Evolutionary conservation across 208 protist species (phyloP).

Genomic region (Herpetomonas tarakana): DNA sequence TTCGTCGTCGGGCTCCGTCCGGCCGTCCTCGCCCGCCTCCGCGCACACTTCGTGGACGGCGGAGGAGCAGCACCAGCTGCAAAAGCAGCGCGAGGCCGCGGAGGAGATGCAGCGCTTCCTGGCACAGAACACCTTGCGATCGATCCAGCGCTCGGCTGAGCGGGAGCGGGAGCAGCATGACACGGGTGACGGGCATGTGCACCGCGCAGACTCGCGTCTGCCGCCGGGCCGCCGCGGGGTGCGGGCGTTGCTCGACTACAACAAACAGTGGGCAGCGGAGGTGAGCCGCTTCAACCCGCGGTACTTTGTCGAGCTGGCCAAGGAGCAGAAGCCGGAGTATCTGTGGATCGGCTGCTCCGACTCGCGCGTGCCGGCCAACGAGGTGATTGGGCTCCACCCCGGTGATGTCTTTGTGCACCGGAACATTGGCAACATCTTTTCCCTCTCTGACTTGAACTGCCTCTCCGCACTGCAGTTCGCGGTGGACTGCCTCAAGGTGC

Average conservation of each 20-base stretch:
- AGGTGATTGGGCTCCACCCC: slow-evolving; percentile 82
- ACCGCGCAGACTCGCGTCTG: background rate
- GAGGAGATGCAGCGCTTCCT: slow-evolving; percentile 22
- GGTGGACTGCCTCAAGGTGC: slow-evolving; percentile 91
- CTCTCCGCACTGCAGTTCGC: slow-evolving; percentile 92
- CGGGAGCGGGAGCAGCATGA: too few relatives aligned
- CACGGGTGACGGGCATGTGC: background rate
- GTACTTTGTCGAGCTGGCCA: slow-evolving; percentile 79
- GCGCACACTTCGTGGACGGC: background rate
- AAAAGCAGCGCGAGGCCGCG: slow-evolving; percentile 8
- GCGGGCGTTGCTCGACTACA: slow-evolving; percentile 82
- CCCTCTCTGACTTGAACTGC: slow-evolving; percentile 89
- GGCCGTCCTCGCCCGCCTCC: background rate
- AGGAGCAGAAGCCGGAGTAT: slow-evolving; percentile 87
- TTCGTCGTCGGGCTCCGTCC: background rate
- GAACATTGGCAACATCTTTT: slow-evolving; percentile 94
- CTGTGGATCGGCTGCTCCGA: slow-evolving; percentile 96
- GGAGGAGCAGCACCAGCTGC: background rate
- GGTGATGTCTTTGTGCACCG: slow-evolving; percentile 94
- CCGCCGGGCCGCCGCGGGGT: slow-evolving; percentile 64
- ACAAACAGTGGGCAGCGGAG: slow-evolving; percentile 82
- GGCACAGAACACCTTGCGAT: slow-evolving; percentile 17
- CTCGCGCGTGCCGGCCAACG: slow-evolving; percentile 79
- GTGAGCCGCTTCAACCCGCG: slow-evolving; percentile 73
- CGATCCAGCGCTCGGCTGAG: slow-evolving; percentile 12